Percentiles rank a stretch among this genome's conserved stretches.
Conservation (phyloP, 2,329 filamentous ascomycete species). For the Pseudocercospora fuligena region DNA sequence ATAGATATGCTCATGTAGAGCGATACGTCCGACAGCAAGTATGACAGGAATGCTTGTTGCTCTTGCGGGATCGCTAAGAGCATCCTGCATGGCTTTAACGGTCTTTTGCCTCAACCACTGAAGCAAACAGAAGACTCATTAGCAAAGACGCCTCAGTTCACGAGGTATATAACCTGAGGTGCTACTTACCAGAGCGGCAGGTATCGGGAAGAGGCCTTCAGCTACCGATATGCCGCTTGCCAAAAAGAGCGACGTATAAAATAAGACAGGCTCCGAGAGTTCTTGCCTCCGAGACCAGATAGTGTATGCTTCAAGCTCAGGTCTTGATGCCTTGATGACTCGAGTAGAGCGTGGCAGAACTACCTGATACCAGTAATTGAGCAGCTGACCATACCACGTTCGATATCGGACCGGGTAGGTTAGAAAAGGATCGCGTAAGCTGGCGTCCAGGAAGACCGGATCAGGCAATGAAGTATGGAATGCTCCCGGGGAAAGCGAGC, state of each 20-base stretch:
- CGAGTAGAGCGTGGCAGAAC: constrained; percentile 21
- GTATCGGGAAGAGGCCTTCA: constrained; percentile 26
- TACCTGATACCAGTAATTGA: constrained; percentile 31
- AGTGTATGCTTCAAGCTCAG: constrained; percentile 24
- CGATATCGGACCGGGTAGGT: constrained; percentile 31
- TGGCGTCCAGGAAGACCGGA: constrained; percentile 24
- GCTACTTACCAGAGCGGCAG: constrained; percentile 16
- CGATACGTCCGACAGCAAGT: constrained; percentile 33
- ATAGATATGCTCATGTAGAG: constrained; percentile 34
- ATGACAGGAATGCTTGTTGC: constrained; percentile 31
- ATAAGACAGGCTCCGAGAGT: constrained; percentile 30
- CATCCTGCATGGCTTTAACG: constrained; percentile 32
- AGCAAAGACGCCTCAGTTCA: not conserved
- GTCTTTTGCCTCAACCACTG: constrained; percentile 26
- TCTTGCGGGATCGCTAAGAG: constrained; percentile 27
- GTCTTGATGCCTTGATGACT: constrained; percentile 27
- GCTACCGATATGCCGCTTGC: constrained; percentile 32
- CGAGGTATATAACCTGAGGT: not conserved
- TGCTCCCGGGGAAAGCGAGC: constrained; percentile 21
- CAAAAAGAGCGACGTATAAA: constrained; percentile 31
- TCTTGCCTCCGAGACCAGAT: constrained; percentile 29
- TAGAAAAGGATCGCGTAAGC: constrained; percentile 30
- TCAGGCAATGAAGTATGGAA: constrained; percentile 22
- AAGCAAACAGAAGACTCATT: not conserved
- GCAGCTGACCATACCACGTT: constrained; percentile 31